Base-by-base conservation (phyloP, 495 filamentous ascomycete species). In the Penicillium longicatenatum region DNA sequence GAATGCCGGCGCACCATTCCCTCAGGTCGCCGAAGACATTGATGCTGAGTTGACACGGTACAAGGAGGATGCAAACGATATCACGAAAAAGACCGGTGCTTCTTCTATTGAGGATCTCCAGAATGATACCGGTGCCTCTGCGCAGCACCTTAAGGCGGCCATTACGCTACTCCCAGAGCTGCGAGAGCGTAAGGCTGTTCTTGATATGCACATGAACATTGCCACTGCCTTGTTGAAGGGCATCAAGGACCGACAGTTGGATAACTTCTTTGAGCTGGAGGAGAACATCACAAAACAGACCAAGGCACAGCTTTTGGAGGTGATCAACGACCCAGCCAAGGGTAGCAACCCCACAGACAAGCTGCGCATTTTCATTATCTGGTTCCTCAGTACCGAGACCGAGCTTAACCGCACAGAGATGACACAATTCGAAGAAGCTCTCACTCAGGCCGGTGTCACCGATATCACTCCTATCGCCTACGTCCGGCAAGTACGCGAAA, bases 121-220 rank as follows among this genome's bases (percentile, higher is more conserved):
- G 65, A 92, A 89, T 53, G 94, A 96, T 65, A 90, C 87, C 8
- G 89, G 88, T 61, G 85, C 90, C 17, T 93, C 89, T 20, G 93
- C 95, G 6, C 89, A 93, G 62, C 95, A 99, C 73, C 85, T 99
- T 17, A 98, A 98, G 73, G 90, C 91, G 12, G 95, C 92, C 17
- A 96, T 99, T 52, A 95, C 92, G 0, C 81, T 93, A 1, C 81
- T 99, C 16, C 95, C 95, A 2, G 93, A 98, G 70, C 75, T 99
- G 50, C 86, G 91, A 42, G 94, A 97, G 64, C 85, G 94, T 55
- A 99, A 99, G 71, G 87, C 88, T 2, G 83, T 86, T 17, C 82
- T 99, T 12, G 93, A 97, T 67, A 98, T 97, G 91, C 95, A 99
- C 72, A 99, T 99, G 95, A 97, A 96, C 69, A 97, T 97, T 55